Evolutionary conservation across 768 basidiomycete genomes (phyloP).

Genomic region (Rhodotorula paludigena): DNA sequence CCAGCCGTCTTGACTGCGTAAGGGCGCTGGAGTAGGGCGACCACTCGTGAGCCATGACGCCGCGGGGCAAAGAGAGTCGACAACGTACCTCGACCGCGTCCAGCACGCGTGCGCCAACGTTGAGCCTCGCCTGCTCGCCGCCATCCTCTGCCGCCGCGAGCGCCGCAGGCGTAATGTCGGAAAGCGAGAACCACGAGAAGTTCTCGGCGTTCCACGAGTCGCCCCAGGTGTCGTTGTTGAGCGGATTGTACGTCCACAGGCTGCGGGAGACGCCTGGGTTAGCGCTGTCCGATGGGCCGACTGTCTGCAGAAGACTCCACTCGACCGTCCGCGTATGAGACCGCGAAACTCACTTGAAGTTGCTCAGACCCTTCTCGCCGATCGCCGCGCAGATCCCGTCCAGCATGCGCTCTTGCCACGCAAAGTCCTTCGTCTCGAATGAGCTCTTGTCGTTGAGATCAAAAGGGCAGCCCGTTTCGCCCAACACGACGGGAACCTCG

Average conservation of each 20-base stretch:
- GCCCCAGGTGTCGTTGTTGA: constrained; percentile 69
- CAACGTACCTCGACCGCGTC: constrained; percentile 62
- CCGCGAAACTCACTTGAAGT: constrained; percentile 58
- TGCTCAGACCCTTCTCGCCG: constrained; percentile 53
- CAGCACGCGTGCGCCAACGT: constrained; percentile 76
- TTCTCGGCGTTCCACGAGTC: constrained; percentile 68
- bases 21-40: constrained; percentile 55
- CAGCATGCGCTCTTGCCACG: constrained; percentile 86
- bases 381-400: constrained; percentile 82
- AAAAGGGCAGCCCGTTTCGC: constrained; percentile 93
- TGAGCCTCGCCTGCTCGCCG: constrained; percentile 58
- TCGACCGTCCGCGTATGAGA: too few species aligned
- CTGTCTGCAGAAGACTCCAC: too few species aligned
- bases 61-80: too few species aligned
- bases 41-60: neutral
- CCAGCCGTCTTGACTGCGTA: constrained; percentile 88
- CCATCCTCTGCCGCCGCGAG: constrained; percentile 44
- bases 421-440: constrained; percentile 66
- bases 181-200: constrained; percentile 76
- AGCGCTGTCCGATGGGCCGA: too few species aligned
- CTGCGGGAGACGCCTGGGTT: too few species aligned
- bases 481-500: constrained; percentile 76
- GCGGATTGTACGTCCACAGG: constrained; percentile 90
- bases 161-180: constrained; percentile 20
- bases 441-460: constrained; percentile 71